Evolutionary conservation across 345 rosid genomes (phyloP), one percentile per base, ranked within the genome.

Genomic region (Acer campestre): DNA sequence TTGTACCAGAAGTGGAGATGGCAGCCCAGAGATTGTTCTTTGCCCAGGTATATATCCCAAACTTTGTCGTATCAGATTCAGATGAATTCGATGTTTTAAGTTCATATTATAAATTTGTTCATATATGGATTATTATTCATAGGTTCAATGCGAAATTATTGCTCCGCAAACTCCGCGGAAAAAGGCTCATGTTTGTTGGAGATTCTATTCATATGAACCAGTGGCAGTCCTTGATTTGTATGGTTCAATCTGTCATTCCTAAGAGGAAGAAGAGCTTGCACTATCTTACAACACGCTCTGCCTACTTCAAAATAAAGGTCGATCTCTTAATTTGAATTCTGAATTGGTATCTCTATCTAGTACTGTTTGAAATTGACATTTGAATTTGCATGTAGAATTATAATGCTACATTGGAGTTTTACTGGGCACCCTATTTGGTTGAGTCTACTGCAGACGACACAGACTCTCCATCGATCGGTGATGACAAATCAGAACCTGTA

Each of bases 1-100:
- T 29, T 78, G 74, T 93, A 87, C 77, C 96, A 95, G 91, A 89
- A 86, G 51, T 96, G 98, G 99, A 90, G 91, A 85, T 96, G 99
- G 99, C 90, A 96, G 75, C 99, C 99, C 27, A 88, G 82, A 67
- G 94, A 91, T 63, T 96, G 99, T 65, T 89, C 93, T 56, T 78
- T 96, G 76, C 99, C 97, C 80, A 89, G 84, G 98, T 25, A 25
- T 25, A 25, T 29, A 29, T 29, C 31, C 31, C 2, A 29, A 29
- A 29, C 31, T 29, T 29, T 29, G 3, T 29, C 3, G 31, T 29
- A 29, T 29, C 31, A 29, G 31, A 29, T 29, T 29, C 31, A 29
- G 31, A 29, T 29, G 31, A 29, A 29, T 29, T 29, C 31, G 2
- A 1, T 29, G 2, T 1, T 1, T 29, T n/a, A n/a, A n/a, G n/a